Base-by-base conservation (phyloP, 2,329 filamentous ascomycete species). In the Aspergillus nomiae region DNA sequence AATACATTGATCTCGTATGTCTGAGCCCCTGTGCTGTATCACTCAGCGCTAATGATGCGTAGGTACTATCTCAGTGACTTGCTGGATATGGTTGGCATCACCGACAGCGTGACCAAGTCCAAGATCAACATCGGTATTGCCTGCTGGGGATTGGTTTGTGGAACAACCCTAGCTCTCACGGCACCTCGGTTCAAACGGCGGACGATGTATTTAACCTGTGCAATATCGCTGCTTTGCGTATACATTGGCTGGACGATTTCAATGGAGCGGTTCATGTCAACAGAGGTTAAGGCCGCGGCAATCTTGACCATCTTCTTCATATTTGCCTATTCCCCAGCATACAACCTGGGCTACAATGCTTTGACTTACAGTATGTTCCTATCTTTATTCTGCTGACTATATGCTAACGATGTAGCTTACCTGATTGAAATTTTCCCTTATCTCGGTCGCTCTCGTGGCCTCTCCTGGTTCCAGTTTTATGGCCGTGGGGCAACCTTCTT, bases 261-360 rank as follows among this genome's bases (percentile, higher is more conserved):
- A 72, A 80, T 65, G 76, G 77, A 53, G 74, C 76, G 54, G 61
- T 74, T 67, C 69, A 73, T 56, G 72, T 73, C 26, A 28, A 74
- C 74, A 12, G 66, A 76, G 26, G 78, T 79, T 38, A 67, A 69
- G 19, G 76, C 80, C 28, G 77, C 80, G 3, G 78, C 79, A 10
- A 73, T 73, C 11, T 69, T 77, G 8, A 74, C 80, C 43, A 69
- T 88, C 36, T 83, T 89, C 74, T 89, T 87, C 74, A 87, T 86
- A 67, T 89, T 87, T 65, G 78, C 81, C 4, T 89, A 88, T 72
- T 82, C 81, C 11, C 85, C 86, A 4, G 80, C 78, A 64, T 90
- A 89, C 72, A 89, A 89, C 68, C 81, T 89, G 56, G 87, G 86
- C n/a, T 88, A 89, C 73, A 90, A 89, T 70, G 85, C 87, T 16